phyloP scores from a whole-genome alignment of 306 rosid species.

The Trichosanthes cucumerina region DNA sequence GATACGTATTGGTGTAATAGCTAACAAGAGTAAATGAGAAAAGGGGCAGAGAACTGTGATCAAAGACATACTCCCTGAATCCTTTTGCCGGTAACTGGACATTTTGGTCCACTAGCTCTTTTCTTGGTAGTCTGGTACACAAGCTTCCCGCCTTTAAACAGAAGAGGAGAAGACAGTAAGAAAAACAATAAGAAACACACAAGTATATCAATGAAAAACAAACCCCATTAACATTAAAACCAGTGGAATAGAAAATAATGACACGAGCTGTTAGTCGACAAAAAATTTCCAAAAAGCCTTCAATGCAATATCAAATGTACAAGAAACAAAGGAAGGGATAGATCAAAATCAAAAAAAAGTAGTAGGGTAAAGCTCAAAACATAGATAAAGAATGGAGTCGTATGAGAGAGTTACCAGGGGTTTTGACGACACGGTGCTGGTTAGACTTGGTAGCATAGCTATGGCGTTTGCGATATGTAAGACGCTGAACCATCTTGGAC shows the following conservation, averaged over 20 bases:
- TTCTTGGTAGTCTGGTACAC: slow-evolving; percentile 13
- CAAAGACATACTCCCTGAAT: slow-evolving; percentile 4
- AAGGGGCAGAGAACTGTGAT: not conserved
- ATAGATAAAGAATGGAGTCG: not conserved
- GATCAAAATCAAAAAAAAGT: not conserved
- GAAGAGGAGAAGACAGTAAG: not conserved
- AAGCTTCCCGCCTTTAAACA: not conserved
- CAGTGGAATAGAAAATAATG: not conserved
- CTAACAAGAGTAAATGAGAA: not conserved
- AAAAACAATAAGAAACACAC: not conserved
- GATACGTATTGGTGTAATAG: not conserved
- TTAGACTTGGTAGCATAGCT: slow-evolving; percentile 13
- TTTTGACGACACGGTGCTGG: slow-evolving; percentile 13
- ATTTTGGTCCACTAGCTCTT: slow-evolving; percentile 7
- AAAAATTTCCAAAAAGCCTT: not conserved
- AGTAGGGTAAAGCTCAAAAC: not conserved
- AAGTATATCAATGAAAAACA: not conserved
- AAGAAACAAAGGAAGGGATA: not conserved
- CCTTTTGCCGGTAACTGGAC: slow-evolving; percentile 10
- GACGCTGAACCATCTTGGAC: slow-evolving; percentile 14
- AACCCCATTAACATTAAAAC: not conserved
- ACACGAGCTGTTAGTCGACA: not conserved
- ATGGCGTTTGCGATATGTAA: slow-evolving; percentile 10
- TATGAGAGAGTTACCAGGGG: not conserved
- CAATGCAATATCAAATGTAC: not conserved